Base-by-base conservation (phyloP, 2,329 filamentous ascomycete species). In the Arachnomyces sp. region DNA sequence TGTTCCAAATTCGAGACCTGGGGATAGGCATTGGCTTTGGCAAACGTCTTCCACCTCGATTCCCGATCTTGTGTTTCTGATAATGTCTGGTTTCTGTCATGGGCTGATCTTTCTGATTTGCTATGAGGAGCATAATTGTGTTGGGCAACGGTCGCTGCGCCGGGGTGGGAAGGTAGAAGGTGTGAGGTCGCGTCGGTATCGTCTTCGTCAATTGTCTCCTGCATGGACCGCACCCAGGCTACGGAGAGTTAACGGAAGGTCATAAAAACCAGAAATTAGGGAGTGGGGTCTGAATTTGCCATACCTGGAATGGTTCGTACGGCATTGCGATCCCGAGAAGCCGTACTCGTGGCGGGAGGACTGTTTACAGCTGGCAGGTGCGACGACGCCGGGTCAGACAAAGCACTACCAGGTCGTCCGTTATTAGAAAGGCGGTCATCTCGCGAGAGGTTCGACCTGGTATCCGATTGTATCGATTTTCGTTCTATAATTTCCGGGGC, bases 1-100 rank as follows among this genome's bases (percentile, higher is more conserved):
- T 61, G 60, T 47, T 65, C 56, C 11, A 55, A 47, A 3, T 52
- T 53, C 28, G 54, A 45, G n/a, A 56, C 52, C 13, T 52, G 59
- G 1, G 67, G 64, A 47, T 71, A 69, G 36, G 64, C 60, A 25
- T 64, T 65, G 1, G 61, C 52, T 39, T 56, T 61, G 8, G 61
- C 61, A 46, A 72, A 72, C 3, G 62, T 59, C 35, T 59, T 61
- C 69, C 69, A 72, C 34, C 68, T 64, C 17, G 69, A 72, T 49
- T 65, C 61, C 28, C 62, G 63, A 15, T 44, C 39, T 7, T 42
- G 43, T 5, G 37, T n/a, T 29, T 40, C 17, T 9, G 21, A 25
- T 25, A 25, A 25, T 25, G 21, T 25, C 9, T 5, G 5, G 21
- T 25, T 25, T 9, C 21, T 25, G 21, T 9, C 21, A 9, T 25